Percentiles rank a stretch among this genome's conserved stretches.
Conservation (phyloP, 2,329 filamentous ascomycete genomes). For the Exophiala sideris region DNA sequence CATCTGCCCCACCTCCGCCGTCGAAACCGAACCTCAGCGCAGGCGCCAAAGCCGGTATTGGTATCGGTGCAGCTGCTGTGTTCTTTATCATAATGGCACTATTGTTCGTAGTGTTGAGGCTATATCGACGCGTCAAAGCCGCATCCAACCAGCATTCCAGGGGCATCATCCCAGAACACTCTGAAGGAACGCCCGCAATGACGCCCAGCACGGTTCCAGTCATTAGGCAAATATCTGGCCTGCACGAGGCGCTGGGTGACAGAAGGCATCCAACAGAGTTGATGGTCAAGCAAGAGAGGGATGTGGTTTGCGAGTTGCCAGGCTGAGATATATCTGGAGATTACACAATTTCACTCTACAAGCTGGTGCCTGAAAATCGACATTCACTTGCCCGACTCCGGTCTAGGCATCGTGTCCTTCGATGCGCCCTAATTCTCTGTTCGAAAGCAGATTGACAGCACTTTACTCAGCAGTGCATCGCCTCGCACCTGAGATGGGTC, state of each 20-base stretch:
- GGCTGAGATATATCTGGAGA: background rate
- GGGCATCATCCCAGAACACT: constrained; percentile 2
- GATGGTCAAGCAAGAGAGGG: background rate
- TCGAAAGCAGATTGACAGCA: too few species aligned
- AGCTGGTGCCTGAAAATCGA: too few species aligned
- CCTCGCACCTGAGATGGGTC: too few species aligned
- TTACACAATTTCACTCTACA: too few species aligned
- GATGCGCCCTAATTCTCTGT: too few species aligned
- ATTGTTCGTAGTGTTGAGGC: background rate
- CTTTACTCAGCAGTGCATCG: too few species aligned
- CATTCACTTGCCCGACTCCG: too few species aligned
- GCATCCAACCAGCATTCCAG: background rate
- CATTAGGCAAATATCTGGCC: background rate
- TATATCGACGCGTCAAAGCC: constrained; percentile 2
- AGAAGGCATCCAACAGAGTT: background rate
- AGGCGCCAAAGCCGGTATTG: constrained; percentile 1
- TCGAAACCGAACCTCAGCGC: background rate
- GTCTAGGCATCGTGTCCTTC: too few species aligned
- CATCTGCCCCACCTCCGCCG: background rate
- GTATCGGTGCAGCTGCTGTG: background rate
- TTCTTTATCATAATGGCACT: constrained; percentile 1
- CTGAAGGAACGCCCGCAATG: background rate
- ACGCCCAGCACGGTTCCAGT: background rate
- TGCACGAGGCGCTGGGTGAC: constrained; percentile 4
- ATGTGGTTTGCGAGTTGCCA: background rate